Conservation (phyloP, 441 rosid genomes). For the Adansonia madagascariensis region DNA sequence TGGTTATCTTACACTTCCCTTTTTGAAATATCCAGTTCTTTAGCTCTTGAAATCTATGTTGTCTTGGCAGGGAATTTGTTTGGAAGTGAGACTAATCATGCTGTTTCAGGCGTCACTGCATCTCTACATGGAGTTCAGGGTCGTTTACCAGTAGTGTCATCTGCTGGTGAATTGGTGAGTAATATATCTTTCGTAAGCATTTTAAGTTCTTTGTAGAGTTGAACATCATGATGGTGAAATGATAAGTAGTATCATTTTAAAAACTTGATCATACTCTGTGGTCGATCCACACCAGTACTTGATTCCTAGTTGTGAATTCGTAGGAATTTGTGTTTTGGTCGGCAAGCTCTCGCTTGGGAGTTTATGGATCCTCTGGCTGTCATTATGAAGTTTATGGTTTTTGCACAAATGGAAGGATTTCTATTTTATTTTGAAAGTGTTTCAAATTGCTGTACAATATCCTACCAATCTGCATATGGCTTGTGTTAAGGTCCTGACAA, state of each 20-base stretch:
- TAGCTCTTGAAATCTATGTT: slow-evolving; percentile 40
- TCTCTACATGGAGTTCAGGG: slow-evolving; percentile 47
- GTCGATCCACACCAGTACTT: not conserved
- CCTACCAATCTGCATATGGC: not conserved
- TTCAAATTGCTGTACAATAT: not conserved
- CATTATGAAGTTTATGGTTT: not conserved
- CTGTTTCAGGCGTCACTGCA: slow-evolving; percentile 58
- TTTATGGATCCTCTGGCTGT: not conserved
- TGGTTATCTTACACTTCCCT: slow-evolving; percentile 28
- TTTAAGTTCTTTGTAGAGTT: not conserved
- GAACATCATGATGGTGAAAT: not conserved
- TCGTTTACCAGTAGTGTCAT: slow-evolving; percentile 30
- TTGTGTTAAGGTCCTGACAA: not conserved
- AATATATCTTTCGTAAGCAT: not conserved
- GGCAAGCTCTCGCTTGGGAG: not conserved
- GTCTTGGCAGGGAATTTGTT: slow-evolving; percentile 52
- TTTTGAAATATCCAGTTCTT: slow-evolving; percentile 28
- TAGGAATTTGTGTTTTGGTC: not conserved
- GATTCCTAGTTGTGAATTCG: not conserved
- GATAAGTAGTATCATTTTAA: not conserved
- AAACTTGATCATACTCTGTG: slow-evolving; percentile 2
- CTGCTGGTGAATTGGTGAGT: slow-evolving; percentile 54
- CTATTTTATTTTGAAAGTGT: not conserved
- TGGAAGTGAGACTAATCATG: slow-evolving; percentile 53
- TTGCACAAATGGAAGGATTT: not conserved